A percentile compares a stretch with the other conserved stretches of the same genome.
These are phyloP conservation scores for Coemansia brasiliensis DNA, from an alignment of 192 early-diverging fungal species.

Conservation along the genomic window DNA sequence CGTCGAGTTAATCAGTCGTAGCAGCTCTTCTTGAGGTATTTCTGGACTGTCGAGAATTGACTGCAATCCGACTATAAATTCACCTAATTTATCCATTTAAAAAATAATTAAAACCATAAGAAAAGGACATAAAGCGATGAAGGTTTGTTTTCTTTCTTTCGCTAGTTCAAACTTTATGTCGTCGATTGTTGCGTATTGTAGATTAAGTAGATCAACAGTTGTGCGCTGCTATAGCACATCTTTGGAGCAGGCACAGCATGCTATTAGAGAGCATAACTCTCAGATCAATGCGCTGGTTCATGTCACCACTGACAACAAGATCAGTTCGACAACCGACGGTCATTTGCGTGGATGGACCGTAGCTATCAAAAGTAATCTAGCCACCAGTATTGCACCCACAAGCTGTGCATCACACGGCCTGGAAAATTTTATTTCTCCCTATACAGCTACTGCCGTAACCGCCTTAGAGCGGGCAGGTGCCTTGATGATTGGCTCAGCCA, in stretches of 20 bases:
- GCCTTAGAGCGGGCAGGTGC: constrained; percentile 64
- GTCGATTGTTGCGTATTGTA: no score
- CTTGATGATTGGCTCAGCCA: constrained; percentile 74
- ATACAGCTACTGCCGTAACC: constrained; percentile 68
- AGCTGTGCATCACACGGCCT: constrained; percentile 79
- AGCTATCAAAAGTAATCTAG: constrained; percentile 83
- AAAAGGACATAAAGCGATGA: no score
- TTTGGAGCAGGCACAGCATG: constrained; percentile 11
- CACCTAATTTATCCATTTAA: constrained; percentile 42
- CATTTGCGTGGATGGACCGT: constrained; percentile 67
- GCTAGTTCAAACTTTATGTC: not conserved
- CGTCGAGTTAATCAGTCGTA: constrained; percentile 40
- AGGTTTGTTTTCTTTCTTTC: not conserved
- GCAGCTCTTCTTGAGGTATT: constrained; percentile 36
- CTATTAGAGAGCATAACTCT: constrained; percentile 18
- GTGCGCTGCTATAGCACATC: constrained; percentile 6
- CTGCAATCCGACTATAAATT: constrained; percentile 43
- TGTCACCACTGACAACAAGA: not conserved
- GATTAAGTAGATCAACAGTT: no score
- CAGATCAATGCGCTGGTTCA: constrained; percentile 23
- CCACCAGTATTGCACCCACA: constrained; percentile 59
- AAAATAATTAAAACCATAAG: not conserved
- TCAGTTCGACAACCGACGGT: constrained; percentile 5
- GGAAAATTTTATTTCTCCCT: constrained; percentile 44
- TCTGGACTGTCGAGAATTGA: constrained; percentile 47